These are phyloP conservation scores for Boletellus deceptivus DNA, from an alignment of 1,284 basidiomycete genomes.

Conservation along the genomic window DNA sequence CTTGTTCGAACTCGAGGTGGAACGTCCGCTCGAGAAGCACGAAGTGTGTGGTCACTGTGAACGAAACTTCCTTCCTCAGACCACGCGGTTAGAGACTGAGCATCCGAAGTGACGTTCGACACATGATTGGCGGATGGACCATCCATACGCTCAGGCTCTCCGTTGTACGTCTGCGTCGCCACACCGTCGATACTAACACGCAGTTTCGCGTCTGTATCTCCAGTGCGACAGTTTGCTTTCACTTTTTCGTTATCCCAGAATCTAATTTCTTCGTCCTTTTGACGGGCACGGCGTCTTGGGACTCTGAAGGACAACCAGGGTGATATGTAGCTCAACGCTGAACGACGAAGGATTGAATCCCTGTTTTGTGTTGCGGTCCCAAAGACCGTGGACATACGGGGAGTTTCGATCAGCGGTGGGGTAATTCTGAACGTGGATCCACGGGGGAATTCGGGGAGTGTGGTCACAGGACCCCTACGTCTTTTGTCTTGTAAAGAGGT, in stretches of 20 bases:
- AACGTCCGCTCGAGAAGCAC: constrained; percentile 1
- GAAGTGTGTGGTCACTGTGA: constrained; percentile 3
- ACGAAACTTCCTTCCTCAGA: constrained; percentile 9
- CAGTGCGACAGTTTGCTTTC: constrained; percentile 3
- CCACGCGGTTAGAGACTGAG: constrained; percentile 4
- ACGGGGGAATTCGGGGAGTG: constrained; percentile 25
- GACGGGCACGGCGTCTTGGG: constrained; percentile 22
- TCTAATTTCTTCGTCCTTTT: constrained; percentile 29
- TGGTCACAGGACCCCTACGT: constrained; percentile 7
- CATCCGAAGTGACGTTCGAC: constrained; percentile 3
- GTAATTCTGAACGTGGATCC: constrained; percentile 33
- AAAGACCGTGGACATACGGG: constrained; percentile 23
- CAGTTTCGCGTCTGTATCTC: not conserved
- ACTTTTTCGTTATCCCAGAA: constrained; percentile 39
- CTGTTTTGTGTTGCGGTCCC: constrained; percentile 6
- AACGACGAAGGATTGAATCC: constrained; percentile 13
- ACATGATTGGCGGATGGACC: constrained; percentile 6
- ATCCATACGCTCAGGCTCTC: constrained; percentile 3
- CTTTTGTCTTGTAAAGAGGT: constrained; percentile 2
- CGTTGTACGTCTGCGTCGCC: constrained; percentile 6
- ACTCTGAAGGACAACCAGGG: constrained; percentile 34
- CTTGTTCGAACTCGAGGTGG: constrained; percentile 7
- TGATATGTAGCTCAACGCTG: constrained; percentile 31
- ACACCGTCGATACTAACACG: constrained; percentile 1
- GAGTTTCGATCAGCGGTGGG: constrained; percentile 28